Base-by-base conservation (phyloP, 768 basidiomycete genomes). In the Kwoniella shandongensis region DNA sequence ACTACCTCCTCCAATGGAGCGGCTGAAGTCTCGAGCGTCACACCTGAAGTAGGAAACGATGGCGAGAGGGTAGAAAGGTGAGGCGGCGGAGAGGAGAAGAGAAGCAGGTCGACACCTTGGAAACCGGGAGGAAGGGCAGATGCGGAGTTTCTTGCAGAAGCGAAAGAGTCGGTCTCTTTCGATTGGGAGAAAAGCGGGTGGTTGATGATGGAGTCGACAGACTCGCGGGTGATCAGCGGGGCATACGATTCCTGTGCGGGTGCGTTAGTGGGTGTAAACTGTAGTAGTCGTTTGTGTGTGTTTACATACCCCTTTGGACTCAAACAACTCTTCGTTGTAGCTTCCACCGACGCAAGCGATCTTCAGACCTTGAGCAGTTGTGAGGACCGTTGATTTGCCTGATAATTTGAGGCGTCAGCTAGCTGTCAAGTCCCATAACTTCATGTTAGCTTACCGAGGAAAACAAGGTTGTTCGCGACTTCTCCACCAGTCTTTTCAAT, bases 341-440 rank as follows among this genome's bases (percentile, higher is more conserved):
- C 80, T 79, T 3, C 92, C 91, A 38, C 89, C 90, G 10, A 93
- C 79, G 75, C 89, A 91, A 20, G 67, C 91, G 72, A 94, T 89
- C 57, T 87, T 84, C 23, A 93, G 79, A 8, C 88, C 88, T 66
- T 86, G 84, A 7, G 86, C 83, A 11, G 89, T 92, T 2, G 84
- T 88, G 39, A 93, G 78, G 3, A 88, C 81, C 8, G 85, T 86
- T 13, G 89, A 89, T 79, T 91, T 92, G 75, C 82, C 90, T 91
- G 61, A 29, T 42, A 29, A 41, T 46, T 51, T 59, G 46, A 3
- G 54, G 23, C 10, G 40, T 57, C 29, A 51, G 41, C 41, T 53
- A 23, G 25, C 27, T 25, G 20, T 45, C 18, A 61, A 49, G 52
- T 32, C 15, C 7, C 20, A 39, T 12, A 17, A 20, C 8, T 1